Evolutionary conservation across 768 basidiomycete genomes (phyloP), one percentile per base, ranked within the genome.

Genomic region (Tricholoma sp.): DNA sequence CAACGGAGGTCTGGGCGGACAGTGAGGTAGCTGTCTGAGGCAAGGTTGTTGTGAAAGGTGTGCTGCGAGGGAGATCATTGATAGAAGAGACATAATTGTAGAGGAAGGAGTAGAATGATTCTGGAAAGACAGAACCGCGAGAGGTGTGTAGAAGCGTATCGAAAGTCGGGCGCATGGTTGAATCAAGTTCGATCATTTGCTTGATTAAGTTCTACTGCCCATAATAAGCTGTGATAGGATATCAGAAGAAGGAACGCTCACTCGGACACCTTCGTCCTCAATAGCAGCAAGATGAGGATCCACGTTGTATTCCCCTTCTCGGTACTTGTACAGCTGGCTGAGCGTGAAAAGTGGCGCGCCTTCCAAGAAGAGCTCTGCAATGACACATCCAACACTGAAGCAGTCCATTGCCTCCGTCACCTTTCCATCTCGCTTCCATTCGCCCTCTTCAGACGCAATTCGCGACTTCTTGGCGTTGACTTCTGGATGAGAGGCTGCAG

Each of bases 331-430:
- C 56, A 99, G 74, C 67, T 98, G 95, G 68, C 92, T 94, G 50
- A 99, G 79, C 0, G 90, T 93, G 75, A 98, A 98, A 53, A 97
- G 78, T 2, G 90, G 90, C 0, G 91, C 86, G 2, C 97, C 97
- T 67, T 99, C 97, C 58, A 94, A 77, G 75, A 97, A 98, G 60
- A 99, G 79, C 71, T 99, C 97, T 0, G 94, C 93, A 34, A 98
- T 83, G 12, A 98, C 94, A 68, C 96, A 98, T 21, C 97, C 97
- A 0, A 83, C 82, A 61, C 94, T 93, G 66, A 98, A 99, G 52
- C 94, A 89, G 69, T 99, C 97, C 97, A 99, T 99, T 3, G 89
- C 81, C 72, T 99, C 94, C 0, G 94, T 95, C 22, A 98, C 87
- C 62, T 80, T 85, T 1, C 85, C 87, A 58, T 97, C 89, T 45